Conservation (phyloP, 495 filamentous ascomycete species). For the Aspergillus sclerotioniger region DNA sequence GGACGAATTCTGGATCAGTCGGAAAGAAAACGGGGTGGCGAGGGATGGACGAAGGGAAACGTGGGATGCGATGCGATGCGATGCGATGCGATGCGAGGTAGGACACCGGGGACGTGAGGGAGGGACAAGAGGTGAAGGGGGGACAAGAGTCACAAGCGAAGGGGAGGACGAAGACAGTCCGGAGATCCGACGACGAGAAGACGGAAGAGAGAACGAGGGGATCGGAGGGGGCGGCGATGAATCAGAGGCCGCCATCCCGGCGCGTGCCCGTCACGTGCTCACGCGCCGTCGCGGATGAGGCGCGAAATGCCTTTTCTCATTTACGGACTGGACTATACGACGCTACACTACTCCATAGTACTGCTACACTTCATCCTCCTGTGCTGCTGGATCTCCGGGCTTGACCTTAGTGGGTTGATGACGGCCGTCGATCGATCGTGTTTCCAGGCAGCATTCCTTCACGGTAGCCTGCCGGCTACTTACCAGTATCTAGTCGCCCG, state of each 20-base stretch:
- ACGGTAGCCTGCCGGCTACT: not conserved
- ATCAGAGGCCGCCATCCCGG: not conserved
- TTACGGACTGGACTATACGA: too few relatives aligned
- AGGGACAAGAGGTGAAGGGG: too few relatives aligned
- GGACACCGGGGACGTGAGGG: not conserved
- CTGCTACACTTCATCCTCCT: too few relatives aligned
- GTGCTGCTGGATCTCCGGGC: too few relatives aligned
- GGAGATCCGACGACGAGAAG: not conserved
- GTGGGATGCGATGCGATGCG: not conserved
- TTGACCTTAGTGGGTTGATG: too few relatives aligned
- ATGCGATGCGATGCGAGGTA: not conserved
- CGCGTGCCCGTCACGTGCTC: constrained; percentile 19
- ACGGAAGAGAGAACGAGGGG: not conserved
- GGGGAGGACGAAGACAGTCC: constrained; percentile 2
- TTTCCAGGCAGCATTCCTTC: not conserved
- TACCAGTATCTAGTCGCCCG: not conserved
- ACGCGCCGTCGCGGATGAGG: constrained; percentile 14
- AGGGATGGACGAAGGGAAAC: constrained; percentile 1
- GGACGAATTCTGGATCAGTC: constrained; percentile 42
- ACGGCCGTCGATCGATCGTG: not conserved
- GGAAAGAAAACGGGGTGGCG: constrained; percentile 10
- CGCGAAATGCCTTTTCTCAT: too few relatives aligned
- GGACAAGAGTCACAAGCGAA: not conserved
- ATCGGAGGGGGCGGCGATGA: constrained; percentile 1
- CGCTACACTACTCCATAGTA: too few relatives aligned